Percentiles rank a stretch among this genome's conserved stretches.
Conservation (phyloP, 805 yeast genomes). For the Ogataea henricii region DNA sequence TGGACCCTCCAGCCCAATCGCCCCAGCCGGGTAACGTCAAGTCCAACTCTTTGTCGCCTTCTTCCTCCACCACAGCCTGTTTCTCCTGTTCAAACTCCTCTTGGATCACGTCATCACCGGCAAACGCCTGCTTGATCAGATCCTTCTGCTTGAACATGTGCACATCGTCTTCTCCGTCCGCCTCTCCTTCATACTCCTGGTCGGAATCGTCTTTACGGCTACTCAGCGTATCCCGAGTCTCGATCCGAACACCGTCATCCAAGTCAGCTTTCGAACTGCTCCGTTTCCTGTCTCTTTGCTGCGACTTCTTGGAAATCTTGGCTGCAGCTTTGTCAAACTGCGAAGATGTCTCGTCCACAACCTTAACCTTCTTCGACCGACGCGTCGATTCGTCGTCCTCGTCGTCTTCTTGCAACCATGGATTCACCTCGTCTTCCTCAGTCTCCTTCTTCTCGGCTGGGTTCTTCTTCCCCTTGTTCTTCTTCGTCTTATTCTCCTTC, state of each 20-base stretch:
- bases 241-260: conserved; percentile 44
- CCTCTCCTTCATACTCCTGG: conserved; percentile 45
- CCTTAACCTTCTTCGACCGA: conserved; percentile 47
- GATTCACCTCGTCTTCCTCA: conserved; percentile 40
- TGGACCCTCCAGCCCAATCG: conserved; percentile 83
- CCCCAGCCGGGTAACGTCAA: conserved; percentile 97
- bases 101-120: conserved; percentile 88
- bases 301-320: conserved; percentile 40
- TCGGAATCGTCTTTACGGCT: conserved; percentile 29
- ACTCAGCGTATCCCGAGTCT: conserved; percentile 55
- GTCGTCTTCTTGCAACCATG: conserved; percentile 47
- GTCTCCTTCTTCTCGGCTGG: conserved; percentile 14
- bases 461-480: conserved; percentile 9
- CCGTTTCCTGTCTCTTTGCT: conserved; percentile 32
- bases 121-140: conserved; percentile 88
- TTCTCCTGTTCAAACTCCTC: conserved; percentile 80
- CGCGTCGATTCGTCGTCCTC: conserved; percentile 19
- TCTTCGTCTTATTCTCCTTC: conserved; percentile 15
- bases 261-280: conserved; percentile 36
- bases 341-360: conserved; percentile 53
- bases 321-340: conserved; percentile 49
- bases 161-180: conserved; percentile 42
- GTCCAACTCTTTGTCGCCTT: conserved; percentile 86
- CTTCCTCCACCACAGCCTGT: conserved; percentile 62
- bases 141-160: conserved; percentile 76